Conservation (phyloP, 495 filamentous ascomycete genomes). For the Peziza echinospora region DNA sequence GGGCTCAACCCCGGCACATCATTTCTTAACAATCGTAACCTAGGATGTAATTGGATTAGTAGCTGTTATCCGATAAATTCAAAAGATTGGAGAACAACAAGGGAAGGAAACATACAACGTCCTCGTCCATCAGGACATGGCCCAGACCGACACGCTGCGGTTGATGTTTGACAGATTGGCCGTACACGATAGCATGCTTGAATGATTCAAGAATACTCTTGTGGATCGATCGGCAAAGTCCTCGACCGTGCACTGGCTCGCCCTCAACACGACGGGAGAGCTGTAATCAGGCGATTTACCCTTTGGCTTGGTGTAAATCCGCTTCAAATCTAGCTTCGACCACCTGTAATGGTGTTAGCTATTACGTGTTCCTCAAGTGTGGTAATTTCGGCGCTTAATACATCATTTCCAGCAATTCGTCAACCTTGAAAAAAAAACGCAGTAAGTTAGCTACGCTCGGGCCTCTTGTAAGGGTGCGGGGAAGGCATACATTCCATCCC, state of each 20-base stretch:
- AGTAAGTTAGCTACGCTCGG: too few relatives aligned
- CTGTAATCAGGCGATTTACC: conserved; percentile 84
- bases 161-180: conserved; percentile 94
- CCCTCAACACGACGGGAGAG: conserved; percentile 69
- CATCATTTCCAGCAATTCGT: conserved; percentile 92
- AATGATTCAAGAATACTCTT: conserved; percentile 91
- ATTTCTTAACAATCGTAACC: conserved; percentile 94
- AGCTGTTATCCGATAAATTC: background rate
- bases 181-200: conserved; percentile 86
- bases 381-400: conserved; percentile 16
- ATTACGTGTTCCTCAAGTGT: conserved; percentile 1
- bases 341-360: conserved; percentile 32
- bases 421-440: conserved; percentile 30
- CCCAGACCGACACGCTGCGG: conserved; percentile 82
- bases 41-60: conserved; percentile 18
- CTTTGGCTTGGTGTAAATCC: conserved; percentile 97
- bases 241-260: conserved; percentile 68
- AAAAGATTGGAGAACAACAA: background rate
- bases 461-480: too few relatives aligned
- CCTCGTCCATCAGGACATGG: conserved; percentile 86
- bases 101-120: conserved; percentile 77
- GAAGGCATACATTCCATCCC: conserved; percentile 52
- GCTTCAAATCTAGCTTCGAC: conserved; percentile 76
- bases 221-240: conserved; percentile 98
- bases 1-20: conserved; percentile 22